Evolutionary conservation across 495 filamentous ascomycete genomes (phyloP).

Genomic region (Trichoderma asperelloides): DNA sequence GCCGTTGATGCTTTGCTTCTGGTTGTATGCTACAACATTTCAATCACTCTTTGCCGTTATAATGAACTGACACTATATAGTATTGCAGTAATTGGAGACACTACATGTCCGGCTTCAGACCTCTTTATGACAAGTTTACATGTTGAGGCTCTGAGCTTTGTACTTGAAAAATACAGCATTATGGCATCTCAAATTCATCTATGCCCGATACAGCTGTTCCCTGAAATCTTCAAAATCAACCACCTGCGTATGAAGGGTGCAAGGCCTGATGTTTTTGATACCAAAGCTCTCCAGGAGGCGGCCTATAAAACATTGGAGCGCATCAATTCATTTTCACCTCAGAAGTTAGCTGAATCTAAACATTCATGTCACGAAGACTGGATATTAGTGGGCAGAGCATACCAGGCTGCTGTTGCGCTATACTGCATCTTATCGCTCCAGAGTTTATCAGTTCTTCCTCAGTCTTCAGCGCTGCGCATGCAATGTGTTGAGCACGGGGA

Average conservation of each 20-base stretch:
- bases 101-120: conserved; percentile 22
- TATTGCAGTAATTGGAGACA: conserved; percentile 22
- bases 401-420: conserved; percentile 22
- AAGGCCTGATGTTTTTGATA: neutral
- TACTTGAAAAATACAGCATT: conserved; percentile 12
- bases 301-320: conserved; percentile 17
- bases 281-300: conserved; percentile 5
- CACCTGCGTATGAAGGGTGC: conserved; percentile 16
- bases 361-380: conserved; percentile 18
- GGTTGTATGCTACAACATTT: conserved; percentile 15
- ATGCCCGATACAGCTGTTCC: conserved; percentile 18
- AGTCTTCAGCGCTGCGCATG: conserved; percentile 8
- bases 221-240: conserved; percentile 21
- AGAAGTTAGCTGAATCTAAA: conserved; percentile 22
- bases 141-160: conserved; percentile 14
- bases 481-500: conserved; percentile 10
- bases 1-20: conserved; percentile 16
- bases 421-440: conserved; percentile 26
- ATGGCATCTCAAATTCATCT: conserved; percentile 15
- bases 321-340: conserved; percentile 19
- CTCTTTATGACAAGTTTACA: conserved; percentile 13
- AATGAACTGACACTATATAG: conserved; percentile 14
- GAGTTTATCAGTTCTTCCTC: conserved; percentile 21
- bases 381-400: conserved; percentile 19
- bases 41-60: neutral